Base-by-base conservation (phyloP, 805 yeast species). In the Dipodascopsis tothii region DNA sequence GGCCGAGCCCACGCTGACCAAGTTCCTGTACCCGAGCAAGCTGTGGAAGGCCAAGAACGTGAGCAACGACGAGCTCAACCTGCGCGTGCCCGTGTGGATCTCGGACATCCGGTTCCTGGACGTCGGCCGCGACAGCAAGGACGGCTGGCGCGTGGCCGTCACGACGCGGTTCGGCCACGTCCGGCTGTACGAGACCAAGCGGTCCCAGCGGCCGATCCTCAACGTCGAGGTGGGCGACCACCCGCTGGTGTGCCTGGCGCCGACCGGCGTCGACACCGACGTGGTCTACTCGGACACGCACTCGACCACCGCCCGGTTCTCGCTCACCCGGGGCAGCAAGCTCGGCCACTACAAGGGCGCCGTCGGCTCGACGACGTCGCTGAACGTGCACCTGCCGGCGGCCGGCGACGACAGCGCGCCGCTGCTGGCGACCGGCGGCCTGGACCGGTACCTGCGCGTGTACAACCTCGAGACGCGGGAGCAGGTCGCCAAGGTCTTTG, bases 381-480 rank as follows among this genome's bases (percentile, higher is more conserved):
- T 64, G n/a, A 44, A 54, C 33, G 34, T 58, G n/a, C 56, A 50
- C 39, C 43, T 48, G 3, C 33, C 39, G 11, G 28, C 23, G 18
- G 9, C 34, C 16, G n/a, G 16, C 27, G 21, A 25, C 18, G 35
- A 32, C 7, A 25, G 21, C 23, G 35, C 67, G 3, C 69, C 70
- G 6, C 58, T 81, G 22, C 57, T 88, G 5, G 78, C 79, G 2
- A 71, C 84, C 17, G 96, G 94, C 35, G 94, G 96, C 0, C 71
- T 88, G 19, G 98, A 92, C 59, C 72, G 95, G 56, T 90, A 86
- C 56, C 70, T 85, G 21, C 73, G 96, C 46, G 84, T 84, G 3
- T 90, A 75, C 62, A 81, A 86, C 48, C 59, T 78, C 3, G 65
- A 65, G 1, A 64, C 78, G 1, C 71, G 94, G 40, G 74, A 75